phyloP scores from a whole-genome alignment of 73 alveolate genomes.

The Tetrahymena thermophila region DNA sequence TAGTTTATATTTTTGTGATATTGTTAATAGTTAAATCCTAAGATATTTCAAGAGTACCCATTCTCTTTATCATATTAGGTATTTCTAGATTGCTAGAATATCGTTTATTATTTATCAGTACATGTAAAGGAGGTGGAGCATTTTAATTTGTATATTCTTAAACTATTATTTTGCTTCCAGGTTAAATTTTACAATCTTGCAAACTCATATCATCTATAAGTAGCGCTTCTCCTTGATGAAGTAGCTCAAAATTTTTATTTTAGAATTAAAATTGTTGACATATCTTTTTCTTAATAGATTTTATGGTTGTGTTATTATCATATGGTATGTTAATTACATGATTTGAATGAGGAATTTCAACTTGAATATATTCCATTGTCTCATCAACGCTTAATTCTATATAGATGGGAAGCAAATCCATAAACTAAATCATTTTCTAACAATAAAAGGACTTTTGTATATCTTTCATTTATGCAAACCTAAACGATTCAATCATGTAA shows the following conservation, averaged over 20 bases:
- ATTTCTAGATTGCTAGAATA: neutral
- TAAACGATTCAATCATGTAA: neutral
- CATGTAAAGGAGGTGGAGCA: neutral
- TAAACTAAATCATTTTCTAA: neutral
- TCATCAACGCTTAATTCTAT: neutral
- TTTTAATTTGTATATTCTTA: neutral
- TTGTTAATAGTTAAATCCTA: neutral
- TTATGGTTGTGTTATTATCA: neutral
- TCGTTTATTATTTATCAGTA: neutral
- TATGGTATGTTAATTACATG: neutral
- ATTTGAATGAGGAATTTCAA: neutral
- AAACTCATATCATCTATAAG: neutral
- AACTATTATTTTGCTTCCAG: neutral
- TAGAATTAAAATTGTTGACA: neutral
- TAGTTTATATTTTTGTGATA: neutral
- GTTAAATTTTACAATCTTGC: neutral
- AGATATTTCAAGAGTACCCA: neutral
- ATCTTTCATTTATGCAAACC: neutral
- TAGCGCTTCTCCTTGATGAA: neutral
- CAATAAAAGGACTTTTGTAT: neutral
- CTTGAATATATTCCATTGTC: neutral
- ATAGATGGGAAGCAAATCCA: neutral
- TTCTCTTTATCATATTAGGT: neutral
- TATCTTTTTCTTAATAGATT: neutral
- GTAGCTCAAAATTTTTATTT: neutral